phyloP scores from a whole-genome alignment of 2,329 filamentous ascomycete genomes.

The Neoscytalidium dimidiatum region DNA sequence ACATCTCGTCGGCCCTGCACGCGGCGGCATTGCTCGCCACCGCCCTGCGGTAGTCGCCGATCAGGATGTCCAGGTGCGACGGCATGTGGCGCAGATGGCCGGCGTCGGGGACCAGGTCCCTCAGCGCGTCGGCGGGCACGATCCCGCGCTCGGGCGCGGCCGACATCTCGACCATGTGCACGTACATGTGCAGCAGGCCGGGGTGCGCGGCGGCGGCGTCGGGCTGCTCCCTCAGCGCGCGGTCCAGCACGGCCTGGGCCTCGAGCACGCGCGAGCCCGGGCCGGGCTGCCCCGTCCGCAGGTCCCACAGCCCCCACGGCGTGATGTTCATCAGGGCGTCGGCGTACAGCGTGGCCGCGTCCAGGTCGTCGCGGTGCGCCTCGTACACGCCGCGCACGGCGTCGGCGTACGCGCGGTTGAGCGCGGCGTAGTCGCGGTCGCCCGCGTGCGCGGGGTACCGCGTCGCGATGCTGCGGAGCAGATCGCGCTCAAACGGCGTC shows the following conservation, averaged over 20 bases:
- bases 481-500: slow-evolving; percentile 59
- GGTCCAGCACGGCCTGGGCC: slow-evolving; percentile 60
- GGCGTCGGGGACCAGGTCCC: slow-evolving; percentile 66
- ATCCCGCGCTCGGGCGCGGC: slow-evolving; percentile 64
- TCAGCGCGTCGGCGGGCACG: slow-evolving; percentile 61
- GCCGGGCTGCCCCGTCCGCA: slow-evolving; percentile 59
- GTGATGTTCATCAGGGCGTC: slow-evolving; percentile 68
- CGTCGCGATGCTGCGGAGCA: slow-evolving; percentile 66
- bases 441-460: slow-evolving; percentile 34
- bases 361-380: slow-evolving; percentile 58
- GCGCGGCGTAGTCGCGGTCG: slow-evolving; percentile 53
- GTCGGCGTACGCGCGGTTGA: slow-evolving; percentile 62
- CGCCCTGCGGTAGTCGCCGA: slow-evolving; percentile 69
- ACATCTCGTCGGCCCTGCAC: slow-evolving; percentile 68
- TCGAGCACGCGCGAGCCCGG: slow-evolving; percentile 59
- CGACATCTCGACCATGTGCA: slow-evolving; percentile 80
- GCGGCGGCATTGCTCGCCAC: slow-evolving; percentile 68
- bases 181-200: slow-evolving; percentile 73
- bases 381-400: slow-evolving; percentile 61
- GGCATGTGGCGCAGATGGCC: slow-evolving; percentile 79
- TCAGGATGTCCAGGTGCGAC: slow-evolving; percentile 71
- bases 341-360: slow-evolving; percentile 64
- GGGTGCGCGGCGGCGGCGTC: slow-evolving; percentile 59
- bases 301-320: slow-evolving; percentile 66
- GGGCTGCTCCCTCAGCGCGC: slow-evolving; percentile 51